Percentiles rank a stretch among this genome's conserved stretches.
phyloP scores from a whole-genome alignment of 1,139 yeast species.

The Suzukiozyma palmioleophila region DNA sequence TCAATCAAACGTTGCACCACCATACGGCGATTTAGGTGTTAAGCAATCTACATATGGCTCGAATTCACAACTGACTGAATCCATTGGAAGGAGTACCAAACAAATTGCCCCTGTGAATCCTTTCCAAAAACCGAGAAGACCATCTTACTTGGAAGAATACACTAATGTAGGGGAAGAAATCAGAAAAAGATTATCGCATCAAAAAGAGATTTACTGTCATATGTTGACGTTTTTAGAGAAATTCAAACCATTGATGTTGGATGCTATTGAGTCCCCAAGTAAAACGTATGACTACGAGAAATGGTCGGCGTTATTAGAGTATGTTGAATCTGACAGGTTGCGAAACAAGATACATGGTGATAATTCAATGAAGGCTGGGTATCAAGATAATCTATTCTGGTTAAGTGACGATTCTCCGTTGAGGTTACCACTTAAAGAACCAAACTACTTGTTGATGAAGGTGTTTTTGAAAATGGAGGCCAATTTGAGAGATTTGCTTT shows the following conservation, averaged over 20 bases:
- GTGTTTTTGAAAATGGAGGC: slow-evolving; percentile 28
- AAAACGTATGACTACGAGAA: slow-evolving; percentile 28
- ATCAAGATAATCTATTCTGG: slow-evolving; percentile 33
- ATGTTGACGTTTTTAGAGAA: slow-evolving; percentile 17
- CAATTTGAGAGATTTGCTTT: slow-evolving; percentile 16
- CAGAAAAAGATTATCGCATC: slow-evolving; percentile 6
- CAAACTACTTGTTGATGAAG: slow-evolving; percentile 53
- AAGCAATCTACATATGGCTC: background rate
- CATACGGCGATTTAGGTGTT: too few species aligned
- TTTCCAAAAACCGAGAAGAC: background rate
- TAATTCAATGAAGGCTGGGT: background rate
- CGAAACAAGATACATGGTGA: background rate
- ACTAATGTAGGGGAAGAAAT: slow-evolving; percentile 1
- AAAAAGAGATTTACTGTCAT: slow-evolving; percentile 13
- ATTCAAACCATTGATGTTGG: slow-evolving; percentile 27
- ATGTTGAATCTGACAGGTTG: slow-evolving; percentile 9
- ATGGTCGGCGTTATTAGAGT: slow-evolving; percentile 25
- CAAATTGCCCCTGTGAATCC: background rate
- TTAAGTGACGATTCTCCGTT: slow-evolving; percentile 60
- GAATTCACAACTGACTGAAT: background rate
- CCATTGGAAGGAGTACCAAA: background rate
- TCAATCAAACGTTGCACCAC: background rate
- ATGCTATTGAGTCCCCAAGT: slow-evolving; percentile 27
- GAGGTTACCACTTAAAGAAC: slow-evolving; percentile 61
- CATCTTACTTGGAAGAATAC: background rate